These are phyloP conservation scores for Bretziella fagacearum DNA, from an alignment of 2,329 filamentous ascomycete genomes.

Conservation along the genomic window DNA sequence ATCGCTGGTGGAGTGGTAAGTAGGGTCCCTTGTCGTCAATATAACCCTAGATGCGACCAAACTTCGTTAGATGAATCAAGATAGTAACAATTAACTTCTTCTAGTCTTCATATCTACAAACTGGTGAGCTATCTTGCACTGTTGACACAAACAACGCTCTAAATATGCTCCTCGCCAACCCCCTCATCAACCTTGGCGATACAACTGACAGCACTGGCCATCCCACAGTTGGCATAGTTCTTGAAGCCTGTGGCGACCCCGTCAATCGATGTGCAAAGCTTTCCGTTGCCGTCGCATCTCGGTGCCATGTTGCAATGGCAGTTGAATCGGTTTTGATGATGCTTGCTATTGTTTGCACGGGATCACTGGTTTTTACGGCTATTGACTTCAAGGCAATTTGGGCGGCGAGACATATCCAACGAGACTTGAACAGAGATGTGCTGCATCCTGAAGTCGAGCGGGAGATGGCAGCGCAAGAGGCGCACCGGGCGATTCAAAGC, in stretches of 20 bases:
- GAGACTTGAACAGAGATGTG: neutral
- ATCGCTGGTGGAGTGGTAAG: neutral
- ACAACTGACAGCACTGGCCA: neutral
- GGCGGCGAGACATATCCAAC: neutral
- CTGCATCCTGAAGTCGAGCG: neutral
- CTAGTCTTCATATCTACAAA: neutral
- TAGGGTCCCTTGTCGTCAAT: neutral
- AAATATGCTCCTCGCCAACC: neutral
- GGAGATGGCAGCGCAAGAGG: neutral
- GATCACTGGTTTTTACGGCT: neutral
- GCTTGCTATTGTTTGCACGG: neutral
- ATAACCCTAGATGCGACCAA: too few species aligned
- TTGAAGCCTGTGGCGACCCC: neutral
- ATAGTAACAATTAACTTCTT: too few species aligned
- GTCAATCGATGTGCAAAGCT: neutral
- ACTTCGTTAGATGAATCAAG: too few species aligned
- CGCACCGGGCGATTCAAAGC: neutral
- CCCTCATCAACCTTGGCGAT: neutral
- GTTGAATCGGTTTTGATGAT: neutral
- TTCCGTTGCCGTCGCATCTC: neutral
- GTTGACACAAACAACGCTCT: neutral
- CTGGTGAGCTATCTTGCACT: neutral
- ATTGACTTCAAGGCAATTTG: conserved; percentile 3
- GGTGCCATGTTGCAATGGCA: neutral
- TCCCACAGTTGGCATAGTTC: neutral